Conservation (phyloP, 129 eudicot genomes). For the Glebionis coronaria region DNA sequence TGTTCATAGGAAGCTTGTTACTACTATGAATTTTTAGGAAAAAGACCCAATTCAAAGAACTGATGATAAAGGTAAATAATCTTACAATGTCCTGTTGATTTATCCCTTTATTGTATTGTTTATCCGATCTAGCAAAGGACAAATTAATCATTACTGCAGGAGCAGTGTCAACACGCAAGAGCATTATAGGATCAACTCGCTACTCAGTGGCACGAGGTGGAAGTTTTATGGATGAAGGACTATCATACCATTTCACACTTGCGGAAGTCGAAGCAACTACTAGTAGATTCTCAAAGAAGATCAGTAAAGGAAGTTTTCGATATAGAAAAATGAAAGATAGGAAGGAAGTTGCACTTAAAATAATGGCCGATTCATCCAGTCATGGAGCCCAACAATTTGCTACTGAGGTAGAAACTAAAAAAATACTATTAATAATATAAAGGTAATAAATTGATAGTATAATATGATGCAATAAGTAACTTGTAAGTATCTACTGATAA, state of each 20-base stretch:
- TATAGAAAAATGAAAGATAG: slow-evolving; percentile 88
- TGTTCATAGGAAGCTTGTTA: slow-evolving; percentile 56
- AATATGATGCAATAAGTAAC: slow-evolving; percentile 13
- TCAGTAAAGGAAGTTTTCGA: slow-evolving; percentile 97
- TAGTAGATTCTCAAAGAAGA: slow-evolving; percentile 54
- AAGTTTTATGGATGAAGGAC: slow-evolving; percentile 77
- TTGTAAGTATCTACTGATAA: slow-evolving; percentile 20
- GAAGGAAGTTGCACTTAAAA: slow-evolving; percentile 89
- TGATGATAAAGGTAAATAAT: slow-evolving; percentile 49
- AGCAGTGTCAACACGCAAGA: slow-evolving; percentile 54
- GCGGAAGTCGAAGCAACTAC: slow-evolving; percentile 88
- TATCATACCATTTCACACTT: slow-evolving; percentile 66
- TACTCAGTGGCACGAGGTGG: slow-evolving; percentile 63
- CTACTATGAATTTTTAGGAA: slow-evolving; percentile 38
- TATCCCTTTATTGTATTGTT: not conserved
- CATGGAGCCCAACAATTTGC: slow-evolving; percentile 87
- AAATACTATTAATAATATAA: no score
- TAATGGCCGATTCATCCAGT: slow-evolving; percentile 89
- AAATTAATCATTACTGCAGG: slow-evolving; percentile 22
- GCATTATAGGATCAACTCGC: slow-evolving; percentile 48
- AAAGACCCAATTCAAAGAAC: slow-evolving; percentile 41
- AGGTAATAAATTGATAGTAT: no score
- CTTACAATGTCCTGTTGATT: not conserved
- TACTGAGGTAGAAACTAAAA: slow-evolving; percentile 91
- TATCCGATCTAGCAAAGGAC: slow-evolving; percentile 14